These are phyloP conservation scores for Plenodomus tracheiphilus DNA, from an alignment of 2,329 filamentous ascomycete genomes.

Conservation along the genomic window DNA sequence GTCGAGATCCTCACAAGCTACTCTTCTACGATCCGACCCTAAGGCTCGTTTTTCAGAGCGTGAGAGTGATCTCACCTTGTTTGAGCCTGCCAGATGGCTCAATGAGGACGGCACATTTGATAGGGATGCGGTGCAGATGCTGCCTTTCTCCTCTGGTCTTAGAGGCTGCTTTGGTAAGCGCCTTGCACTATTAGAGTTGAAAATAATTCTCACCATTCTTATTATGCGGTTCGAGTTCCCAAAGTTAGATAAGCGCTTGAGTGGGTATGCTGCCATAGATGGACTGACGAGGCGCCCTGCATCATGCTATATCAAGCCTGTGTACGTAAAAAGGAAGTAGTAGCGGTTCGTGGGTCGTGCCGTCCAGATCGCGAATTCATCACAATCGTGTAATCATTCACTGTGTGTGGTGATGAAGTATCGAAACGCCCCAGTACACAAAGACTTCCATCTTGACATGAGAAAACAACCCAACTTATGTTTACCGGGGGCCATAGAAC, in stretches of 20 bases:
- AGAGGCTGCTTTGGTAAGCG: conserved; percentile 12
- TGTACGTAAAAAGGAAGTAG: too few relatives aligned
- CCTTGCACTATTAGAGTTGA: conserved; percentile 10
- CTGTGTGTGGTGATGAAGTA: too few relatives aligned
- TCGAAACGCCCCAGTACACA: too few relatives aligned
- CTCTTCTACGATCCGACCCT: background rate
- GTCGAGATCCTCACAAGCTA: conserved; percentile 1
- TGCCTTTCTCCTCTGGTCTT: conserved; percentile 10
- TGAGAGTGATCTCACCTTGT: conserved; percentile 1
- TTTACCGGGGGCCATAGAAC: too few relatives aligned
- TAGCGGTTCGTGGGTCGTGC: too few relatives aligned
- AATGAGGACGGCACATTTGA: conserved; percentile 27
- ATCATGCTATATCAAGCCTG: conserved; percentile 1
- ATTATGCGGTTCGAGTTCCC: conserved; percentile 7
- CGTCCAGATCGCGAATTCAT: too few relatives aligned
- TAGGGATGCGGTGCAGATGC: conserved; percentile 2
- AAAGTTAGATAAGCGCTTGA: conserved; percentile 1
- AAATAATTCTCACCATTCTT: conserved; percentile 4
- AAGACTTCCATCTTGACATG: too few relatives aligned
- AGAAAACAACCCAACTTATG: too few relatives aligned
- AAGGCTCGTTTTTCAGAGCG: background rate
- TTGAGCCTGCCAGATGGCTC: conserved; percentile 44
- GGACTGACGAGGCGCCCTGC: conserved; percentile 2
- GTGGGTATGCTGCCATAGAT: conserved; percentile 7
- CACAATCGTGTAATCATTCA: too few relatives aligned